Base-by-base conservation (phyloP, 805 yeast genomes). In the Cephaloascus albidus region DNA sequence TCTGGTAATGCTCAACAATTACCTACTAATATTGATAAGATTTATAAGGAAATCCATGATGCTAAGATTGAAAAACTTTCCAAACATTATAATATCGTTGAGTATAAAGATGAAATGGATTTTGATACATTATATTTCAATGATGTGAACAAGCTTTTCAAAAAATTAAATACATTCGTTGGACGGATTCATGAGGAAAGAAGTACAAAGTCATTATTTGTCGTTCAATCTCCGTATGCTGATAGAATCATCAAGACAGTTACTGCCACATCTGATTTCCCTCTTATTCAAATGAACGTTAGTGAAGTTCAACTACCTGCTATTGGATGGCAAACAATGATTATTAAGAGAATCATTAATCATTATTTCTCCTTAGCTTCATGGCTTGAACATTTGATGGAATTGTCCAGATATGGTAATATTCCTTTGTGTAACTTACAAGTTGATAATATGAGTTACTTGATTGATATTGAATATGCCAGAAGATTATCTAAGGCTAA, bases 401-500 rank as follows among this genome's bases (percentile, higher is more conserved):
- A 76, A 0, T 56, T 86, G 39, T 70, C 97, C 0, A 70, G 72
- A 42, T 86, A 82, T 53, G 76, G 90, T 33, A 79, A 82, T 40
- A 74, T 93, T 37, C 98, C 98, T 2, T 54, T 93, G 28, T 86
- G 97, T 53, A 90, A 93, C 51, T 60, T 90, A 46, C 79, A 78
- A 45, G 68, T 78, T n/a, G 90, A 84, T 42, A 83, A 85, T 45
- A 68, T 81, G 59, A 81, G 85, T 0, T 85, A 76, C 49, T 64
- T 88, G 49, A 83, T 90, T 43, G 99, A 93, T 57, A 72, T 90
- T 33, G 79, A 79, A 40, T 93, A 86, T 57, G 95, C 97, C 0
- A 69, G 98, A 50, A 69, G 79, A 38, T 68, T 93, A 40, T 65
- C 65, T 16, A 70, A 76, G 36, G 74, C 76, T 36, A 76, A 78